Base-by-base conservation (phyloP, 2,329 filamentous ascomycete genomes). In the Trichoderma polysporum region DNA sequence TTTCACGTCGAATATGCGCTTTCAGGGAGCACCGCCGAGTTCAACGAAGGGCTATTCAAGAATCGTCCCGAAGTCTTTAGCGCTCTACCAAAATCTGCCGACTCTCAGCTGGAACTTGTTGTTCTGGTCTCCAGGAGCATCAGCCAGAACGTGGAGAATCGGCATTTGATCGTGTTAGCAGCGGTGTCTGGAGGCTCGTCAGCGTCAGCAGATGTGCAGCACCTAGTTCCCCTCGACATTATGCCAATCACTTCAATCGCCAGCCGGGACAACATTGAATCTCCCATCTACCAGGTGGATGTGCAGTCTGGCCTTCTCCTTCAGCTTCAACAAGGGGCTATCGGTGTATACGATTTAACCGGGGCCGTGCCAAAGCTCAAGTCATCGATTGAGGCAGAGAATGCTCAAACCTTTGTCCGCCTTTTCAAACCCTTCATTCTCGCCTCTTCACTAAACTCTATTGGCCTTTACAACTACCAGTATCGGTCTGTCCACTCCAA, bases 401-500 rank as follows among this genome's bases (percentile, higher is more conserved):
- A 79, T 1, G 81, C 88, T 2, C 81, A 82, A 22, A 90, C 89
- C 2, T 91, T 92, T 72, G 74, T 90, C 7, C 85, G 89, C 7
- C 79, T 93, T 0, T 91, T 90, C 8, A 86, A 85, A 66, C 87
- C 90, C 8, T 87, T 90, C 4, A 76, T 92, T 1, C 81, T 94
- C 52, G 84, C 87, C 1, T 82, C 86, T n/a, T 88, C 88, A 0
- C 72, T 82, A 0, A 78, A 82, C 10, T 81, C 83, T 0, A 84
- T 91, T 47, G 83, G 81, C 49, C 81, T 92, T 15, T 91, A 90
- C 75, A 92, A 93, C 76, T 86, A 90, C 37, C 86, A 89, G 68
- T 93, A 88, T 75, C 85, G 81, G 33, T 88, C 86, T 8, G 74
- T 87, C n/a, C 86, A 88, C 71, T 84, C 84, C 35, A 83, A 81